Base-by-base conservation (phyloP, 306 rosid genomes). In the Quillaja saponaria region DNA sequence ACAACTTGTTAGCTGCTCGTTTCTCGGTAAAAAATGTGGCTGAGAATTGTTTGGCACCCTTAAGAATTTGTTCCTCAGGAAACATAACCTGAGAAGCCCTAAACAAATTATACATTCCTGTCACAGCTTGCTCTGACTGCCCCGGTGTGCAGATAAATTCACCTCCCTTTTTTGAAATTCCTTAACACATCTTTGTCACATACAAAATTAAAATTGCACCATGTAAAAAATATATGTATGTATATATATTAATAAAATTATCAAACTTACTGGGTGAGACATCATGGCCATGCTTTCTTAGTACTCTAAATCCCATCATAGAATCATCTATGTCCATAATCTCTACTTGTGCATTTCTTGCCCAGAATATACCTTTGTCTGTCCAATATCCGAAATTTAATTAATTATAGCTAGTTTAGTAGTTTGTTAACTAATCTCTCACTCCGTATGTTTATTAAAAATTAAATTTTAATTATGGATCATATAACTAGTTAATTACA, bases 281-380 rank as follows among this genome's bases (percentile, higher is more conserved):
- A 10, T 76, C 39, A 59, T 78, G 71, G 1, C 95, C 94, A 69
- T 82, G 83, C 71, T 84, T 47, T 54, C 98, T 74, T 19, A 86
- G 72, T 1, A 94, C 62, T 69, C 90, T 82, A 38, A 92, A 92
- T 68, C 80, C 98, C 98, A 92, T 92, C 7, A 94, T 86, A 0
- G 96, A 86, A 61, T 88, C 98, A 31, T 92, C 96, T 37, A 92
- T 76, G 37, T 92, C 96, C n/a, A n/a, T n/a, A n/a, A n/a, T n/a
- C 13, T 72, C 81, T 65, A 92, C 90, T 12, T 74, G 64, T 0
- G 94, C 79, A 69, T 88, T 78, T 31, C 90, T 74, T n/a, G 96
- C 90, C 96, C 98, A 92, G 38, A 90, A 75, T 44, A 92, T 79
- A 39, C 98, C 98, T 18, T 82, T 81, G 10, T 82, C 85, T 12